Percentiles rank a stretch among this genome's conserved stretches.
Evolutionary conservation across 306 rosid genomes (phyloP).

Genomic region (Senna siamea): DNA sequence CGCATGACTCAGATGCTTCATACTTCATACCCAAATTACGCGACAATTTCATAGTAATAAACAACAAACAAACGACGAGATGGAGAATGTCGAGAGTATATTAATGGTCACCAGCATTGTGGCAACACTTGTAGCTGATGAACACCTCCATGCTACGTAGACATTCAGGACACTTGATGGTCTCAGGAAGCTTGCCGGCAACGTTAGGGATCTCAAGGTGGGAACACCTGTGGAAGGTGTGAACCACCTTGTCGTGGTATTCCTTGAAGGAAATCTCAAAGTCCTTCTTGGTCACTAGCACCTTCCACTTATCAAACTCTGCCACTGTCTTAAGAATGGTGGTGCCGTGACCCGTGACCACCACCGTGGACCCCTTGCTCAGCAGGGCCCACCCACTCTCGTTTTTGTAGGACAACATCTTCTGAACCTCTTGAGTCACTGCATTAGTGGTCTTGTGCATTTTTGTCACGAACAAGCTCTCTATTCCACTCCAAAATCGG

Average conservation of each 20-base stretch:
- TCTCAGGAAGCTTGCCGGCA: slow-evolving; percentile 50
- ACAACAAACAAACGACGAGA: too few species aligned
- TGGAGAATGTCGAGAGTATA: too few species aligned
- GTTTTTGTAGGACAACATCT: slow-evolving; percentile 58
- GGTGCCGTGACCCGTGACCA: slow-evolving; percentile 47
- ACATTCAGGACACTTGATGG: slow-evolving; percentile 61
- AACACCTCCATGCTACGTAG: slow-evolving; percentile 59
- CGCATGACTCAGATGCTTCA: too few species aligned
- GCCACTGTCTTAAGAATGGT: slow-evolving; percentile 43
- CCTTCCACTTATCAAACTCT: slow-evolving; percentile 59
- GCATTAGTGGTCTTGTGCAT: slow-evolving; percentile 22
- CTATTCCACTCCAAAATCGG: slow-evolving; percentile 54
- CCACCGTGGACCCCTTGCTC: slow-evolving; percentile 47
- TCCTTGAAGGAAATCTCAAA: slow-evolving; percentile 45
- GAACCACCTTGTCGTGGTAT: slow-evolving; percentile 24
- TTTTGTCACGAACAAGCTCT: slow-evolving; percentile 49
- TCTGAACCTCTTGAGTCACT: slow-evolving; percentile 50
- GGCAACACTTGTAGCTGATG: slow-evolving; percentile 71
- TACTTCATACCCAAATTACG: too few species aligned
- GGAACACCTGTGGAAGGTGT: slow-evolving; percentile 36
- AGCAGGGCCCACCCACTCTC: slow-evolving; percentile 63
- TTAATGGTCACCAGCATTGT: too few species aligned
- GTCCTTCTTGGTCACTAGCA: slow-evolving; percentile 16
- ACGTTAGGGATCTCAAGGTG: slow-evolving; percentile 43
- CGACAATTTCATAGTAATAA: too few species aligned